A percentile compares a stretch with the other conserved stretches of the same genome.
phyloP scores from a whole-genome alignment of 805 yeast species.

The Saturnispora halmiae region DNA sequence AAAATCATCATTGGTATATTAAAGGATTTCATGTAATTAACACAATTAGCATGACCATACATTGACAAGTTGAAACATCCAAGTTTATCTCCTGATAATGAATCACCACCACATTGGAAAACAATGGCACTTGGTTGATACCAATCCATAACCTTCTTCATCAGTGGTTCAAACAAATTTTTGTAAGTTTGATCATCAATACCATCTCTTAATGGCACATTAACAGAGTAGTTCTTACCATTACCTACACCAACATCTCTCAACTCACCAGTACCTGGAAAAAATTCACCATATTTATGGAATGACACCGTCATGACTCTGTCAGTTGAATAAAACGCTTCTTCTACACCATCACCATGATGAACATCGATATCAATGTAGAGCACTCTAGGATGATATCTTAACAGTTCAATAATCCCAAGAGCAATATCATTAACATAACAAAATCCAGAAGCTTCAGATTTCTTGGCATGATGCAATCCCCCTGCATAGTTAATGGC shows the following conservation, averaged over 20 bases:
- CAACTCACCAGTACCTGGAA: slow-evolving; percentile 88
- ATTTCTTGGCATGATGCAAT: slow-evolving; percentile 84
- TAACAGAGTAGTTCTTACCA: slow-evolving; percentile 76
- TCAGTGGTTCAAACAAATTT: slow-evolving; percentile 82
- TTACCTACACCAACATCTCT: slow-evolving; percentile 77
- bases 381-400: slow-evolving; percentile 78
- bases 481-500: slow-evolving; percentile 95
- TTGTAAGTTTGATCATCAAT: slow-evolving; percentile 85
- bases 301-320: slow-evolving; percentile 85
- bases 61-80: slow-evolving; percentile 94
- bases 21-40: slow-evolving; percentile 74
- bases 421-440: slow-evolving; percentile 84
- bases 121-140: slow-evolving; percentile 95
- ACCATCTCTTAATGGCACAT: slow-evolving; percentile 86
- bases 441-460: slow-evolving; percentile 86
- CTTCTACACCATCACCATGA: slow-evolving; percentile 94
- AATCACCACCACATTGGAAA: slow-evolving; percentile 98
- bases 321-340: slow-evolving; percentile 86
- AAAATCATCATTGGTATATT: slow-evolving; percentile 86
- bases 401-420: slow-evolving; percentile 67
- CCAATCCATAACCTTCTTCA: slow-evolving; percentile 67
- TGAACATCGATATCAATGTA: slow-evolving; percentile 88
- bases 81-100: slow-evolving; percentile 87
- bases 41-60: slow-evolving; percentile 94
- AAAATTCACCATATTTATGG: slow-evolving; percentile 88